Evolutionary conservation across 345 rosid species (phyloP).

Genomic region (Xanthoceras sorbifolium): DNA sequence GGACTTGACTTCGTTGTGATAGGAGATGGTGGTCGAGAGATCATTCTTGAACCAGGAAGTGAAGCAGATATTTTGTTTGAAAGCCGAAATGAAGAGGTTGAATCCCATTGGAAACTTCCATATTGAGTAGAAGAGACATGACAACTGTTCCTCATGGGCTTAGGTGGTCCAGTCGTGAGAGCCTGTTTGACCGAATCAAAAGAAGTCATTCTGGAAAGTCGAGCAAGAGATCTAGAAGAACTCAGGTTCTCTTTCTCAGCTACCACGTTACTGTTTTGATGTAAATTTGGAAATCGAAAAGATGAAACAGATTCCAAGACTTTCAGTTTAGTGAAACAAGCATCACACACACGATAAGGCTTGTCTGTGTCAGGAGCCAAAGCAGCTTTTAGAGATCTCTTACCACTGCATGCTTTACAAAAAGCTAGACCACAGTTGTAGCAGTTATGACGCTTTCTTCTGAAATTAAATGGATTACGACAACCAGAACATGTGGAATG

Average conservation of each 20-base stretch:
- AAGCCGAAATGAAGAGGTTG: slow-evolving; percentile 40
- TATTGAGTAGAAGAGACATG: slow-evolving; percentile 7
- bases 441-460: slow-evolving; percentile 72
- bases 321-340: slow-evolving; percentile 54
- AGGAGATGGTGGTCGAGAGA: slow-evolving; percentile 53
- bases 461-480: slow-evolving; percentile 49
- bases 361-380: slow-evolving; percentile 63
- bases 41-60: slow-evolving; percentile 40
- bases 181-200: slow-evolving; percentile 51
- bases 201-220: slow-evolving; percentile 43
- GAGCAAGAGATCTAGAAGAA: slow-evolving; percentile 31
- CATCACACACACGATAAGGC: slow-evolving; percentile 67
- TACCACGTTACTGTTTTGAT: slow-evolving; percentile 36
- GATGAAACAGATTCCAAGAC: slow-evolving; percentile 32
- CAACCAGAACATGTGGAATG: slow-evolving; percentile 55
- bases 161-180: slow-evolving; percentile 34
- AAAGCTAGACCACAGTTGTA: slow-evolving; percentile 65
- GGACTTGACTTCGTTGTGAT: slow-evolving; percentile 52
- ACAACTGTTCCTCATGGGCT: slow-evolving; percentile 45
- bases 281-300: slow-evolving; percentile 34
- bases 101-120: slow-evolving; percentile 37
- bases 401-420: slow-evolving; percentile 62
- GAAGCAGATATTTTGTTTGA: slow-evolving; percentile 35
- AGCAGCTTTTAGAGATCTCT: slow-evolving; percentile 60
- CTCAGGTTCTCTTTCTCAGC: slow-evolving; percentile 37